These are phyloP conservation scores for Candida ovalis DNA, from an alignment of 805 yeast genomes.

Conservation along the genomic window DNA sequence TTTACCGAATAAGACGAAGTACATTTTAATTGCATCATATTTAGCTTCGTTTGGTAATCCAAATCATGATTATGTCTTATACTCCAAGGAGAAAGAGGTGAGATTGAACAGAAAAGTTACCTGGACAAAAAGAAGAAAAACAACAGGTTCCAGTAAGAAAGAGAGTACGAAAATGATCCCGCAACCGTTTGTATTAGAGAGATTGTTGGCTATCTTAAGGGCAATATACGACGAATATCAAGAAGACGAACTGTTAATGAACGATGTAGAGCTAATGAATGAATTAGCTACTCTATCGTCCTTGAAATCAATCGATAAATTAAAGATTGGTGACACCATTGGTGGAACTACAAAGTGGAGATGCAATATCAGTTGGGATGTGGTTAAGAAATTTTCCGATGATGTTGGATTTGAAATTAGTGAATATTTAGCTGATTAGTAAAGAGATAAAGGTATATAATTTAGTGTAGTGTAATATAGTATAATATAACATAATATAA, in stretches of 20 bases:
- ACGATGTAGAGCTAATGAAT: constrained; percentile 35
- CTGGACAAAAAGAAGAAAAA: constrained; percentile 15
- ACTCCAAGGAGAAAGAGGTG: constrained; percentile 58
- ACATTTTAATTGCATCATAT: constrained; percentile 74
- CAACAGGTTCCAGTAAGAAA: constrained; percentile 40
- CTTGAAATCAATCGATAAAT: constrained; percentile 26
- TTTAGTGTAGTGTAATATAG: background rate
- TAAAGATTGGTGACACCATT: constrained; percentile 38
- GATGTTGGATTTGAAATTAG: constrained; percentile 65
- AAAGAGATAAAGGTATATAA: background rate
- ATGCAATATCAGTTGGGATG: constrained; percentile 68
- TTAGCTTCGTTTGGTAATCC: constrained; percentile 76
- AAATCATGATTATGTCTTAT: constrained; percentile 62
- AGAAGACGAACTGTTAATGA: constrained; percentile 30
- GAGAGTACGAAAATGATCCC: constrained; percentile 68
- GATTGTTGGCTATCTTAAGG: constrained; percentile 74
- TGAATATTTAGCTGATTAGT: constrained; percentile 43
- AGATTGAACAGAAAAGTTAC: constrained; percentile 37
- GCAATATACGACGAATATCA: constrained; percentile 51
- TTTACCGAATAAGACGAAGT: constrained; percentile 60
- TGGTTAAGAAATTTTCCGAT: constrained; percentile 54
- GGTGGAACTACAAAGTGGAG: constrained; percentile 75
- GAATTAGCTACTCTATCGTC: constrained; percentile 36
- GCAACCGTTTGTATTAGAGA: constrained; percentile 69
- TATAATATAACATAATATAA: background rate